These are phyloP conservation scores for Lachnellula suecica DNA, from an alignment of 2,329 filamentous ascomycete species.

Conservation along the genomic window DNA sequence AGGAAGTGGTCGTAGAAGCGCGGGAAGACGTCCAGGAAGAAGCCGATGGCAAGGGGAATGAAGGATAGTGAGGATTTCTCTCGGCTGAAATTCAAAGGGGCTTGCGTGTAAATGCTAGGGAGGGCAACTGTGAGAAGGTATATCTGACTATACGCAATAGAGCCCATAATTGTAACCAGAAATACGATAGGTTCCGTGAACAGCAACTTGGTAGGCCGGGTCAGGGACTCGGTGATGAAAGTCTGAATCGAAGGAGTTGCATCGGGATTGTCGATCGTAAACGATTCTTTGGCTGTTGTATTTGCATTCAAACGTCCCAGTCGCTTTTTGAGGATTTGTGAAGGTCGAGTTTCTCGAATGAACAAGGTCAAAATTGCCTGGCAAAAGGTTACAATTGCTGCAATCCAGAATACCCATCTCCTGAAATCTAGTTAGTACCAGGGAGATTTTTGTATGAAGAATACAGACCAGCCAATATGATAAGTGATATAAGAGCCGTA, in stretches of 20 bases:
- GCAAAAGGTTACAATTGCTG: conserved; percentile 37
- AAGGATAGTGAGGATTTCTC: conserved; percentile 40
- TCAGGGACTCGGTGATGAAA: conserved; percentile 39
- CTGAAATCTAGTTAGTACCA: conserved; percentile 23
- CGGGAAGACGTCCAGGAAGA: conserved; percentile 40
- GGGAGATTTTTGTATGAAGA: neutral
- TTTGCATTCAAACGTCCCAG: conserved; percentile 31
- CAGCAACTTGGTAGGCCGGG: conserved; percentile 42
- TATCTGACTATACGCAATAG: conserved; percentile 43
- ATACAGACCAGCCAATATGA: conserved; percentile 37
- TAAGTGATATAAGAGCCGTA: conserved; percentile 41
- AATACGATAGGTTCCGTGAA: conserved; percentile 47
- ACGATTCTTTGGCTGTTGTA: conserved; percentile 24
- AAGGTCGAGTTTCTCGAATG: conserved; percentile 45
- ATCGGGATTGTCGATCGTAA: conserved; percentile 38
- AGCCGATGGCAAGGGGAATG: conserved; percentile 39
- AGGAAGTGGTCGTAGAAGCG: conserved; percentile 41
- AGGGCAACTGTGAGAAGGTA: conserved; percentile 48
- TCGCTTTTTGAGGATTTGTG: conserved; percentile 38
- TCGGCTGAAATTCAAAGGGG: conserved; percentile 34
- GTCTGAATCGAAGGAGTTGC: conserved; percentile 35
- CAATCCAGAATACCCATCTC: conserved; percentile 45
- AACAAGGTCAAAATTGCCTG: conserved; percentile 36
- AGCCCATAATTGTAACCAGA: conserved; percentile 42
- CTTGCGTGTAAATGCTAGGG: conserved; percentile 36